Evolutionary conservation across 768 basidiomycete genomes (phyloP).

Genomic region (Lepiota brunneoincarnata): DNA sequence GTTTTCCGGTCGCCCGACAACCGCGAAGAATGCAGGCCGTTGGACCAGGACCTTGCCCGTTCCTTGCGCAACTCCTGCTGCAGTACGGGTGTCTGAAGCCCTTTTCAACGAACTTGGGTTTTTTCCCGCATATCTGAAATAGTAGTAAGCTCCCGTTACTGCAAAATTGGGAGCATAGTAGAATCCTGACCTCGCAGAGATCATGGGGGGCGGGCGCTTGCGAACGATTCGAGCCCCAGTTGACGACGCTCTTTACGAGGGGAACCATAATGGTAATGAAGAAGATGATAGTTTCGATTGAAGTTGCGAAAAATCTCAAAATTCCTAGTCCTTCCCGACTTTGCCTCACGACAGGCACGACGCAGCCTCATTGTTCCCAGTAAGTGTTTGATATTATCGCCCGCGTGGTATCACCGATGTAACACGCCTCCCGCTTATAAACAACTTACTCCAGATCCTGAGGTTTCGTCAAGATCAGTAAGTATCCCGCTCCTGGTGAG

Average conservation of each 20-base stretch:
- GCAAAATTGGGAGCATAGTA: background rate
- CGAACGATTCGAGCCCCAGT: constrained; percentile 31
- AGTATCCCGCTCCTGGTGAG: constrained; percentile 14
- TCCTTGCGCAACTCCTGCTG: constrained; percentile 58
- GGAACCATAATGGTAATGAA: constrained; percentile 34
- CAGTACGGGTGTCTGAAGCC: constrained; percentile 59
- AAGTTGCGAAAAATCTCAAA: constrained; percentile 15
- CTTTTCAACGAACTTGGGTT: constrained; percentile 62
- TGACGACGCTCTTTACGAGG: constrained; percentile 38
- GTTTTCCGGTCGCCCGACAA: constrained; percentile 50
- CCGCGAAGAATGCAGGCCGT: constrained; percentile 46
- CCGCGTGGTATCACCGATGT: constrained; percentile 18
- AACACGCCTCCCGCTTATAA: constrained; percentile 26
- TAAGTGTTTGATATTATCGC: constrained; percentile 18
- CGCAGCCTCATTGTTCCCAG: constrained; percentile 32
- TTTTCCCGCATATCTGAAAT: constrained; percentile 52
- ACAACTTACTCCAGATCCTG: constrained; percentile 14
- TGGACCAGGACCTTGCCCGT: constrained; percentile 31
- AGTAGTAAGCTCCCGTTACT: constrained; percentile 10
- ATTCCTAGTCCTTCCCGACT: constrained; percentile 17
- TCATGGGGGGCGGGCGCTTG: constrained; percentile 33
- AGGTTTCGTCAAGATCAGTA: constrained; percentile 8
- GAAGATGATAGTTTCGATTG: constrained; percentile 19
- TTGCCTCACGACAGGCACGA: constrained; percentile 31
- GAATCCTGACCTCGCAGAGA: constrained; percentile 41